These are phyloP conservation scores for Phytophthora agathidicida DNA, from an alignment of 352 stramenopile genomes.

Conservation along the genomic window DNA sequence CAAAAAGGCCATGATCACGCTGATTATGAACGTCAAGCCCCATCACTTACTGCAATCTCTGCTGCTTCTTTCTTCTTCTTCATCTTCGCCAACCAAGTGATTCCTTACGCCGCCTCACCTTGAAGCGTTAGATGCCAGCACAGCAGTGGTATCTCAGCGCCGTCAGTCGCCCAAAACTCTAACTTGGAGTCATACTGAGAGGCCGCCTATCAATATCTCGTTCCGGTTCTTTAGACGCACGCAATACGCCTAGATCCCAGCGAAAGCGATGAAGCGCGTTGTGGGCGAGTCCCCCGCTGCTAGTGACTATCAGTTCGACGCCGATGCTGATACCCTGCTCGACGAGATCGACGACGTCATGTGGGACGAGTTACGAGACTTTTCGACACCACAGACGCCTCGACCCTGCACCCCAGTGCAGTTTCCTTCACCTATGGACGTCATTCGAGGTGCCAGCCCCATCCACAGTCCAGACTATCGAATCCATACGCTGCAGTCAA, in stretches of 20 bases:
- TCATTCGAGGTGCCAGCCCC: slow-evolving; percentile 20
- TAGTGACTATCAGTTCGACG: background rate
- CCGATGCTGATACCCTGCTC: slow-evolving; percentile 8
- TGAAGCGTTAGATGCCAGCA: no score
- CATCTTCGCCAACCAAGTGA: no score
- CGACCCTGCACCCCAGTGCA: background rate
- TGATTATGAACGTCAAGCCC: slow-evolving; percentile 5
- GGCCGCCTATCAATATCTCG: slow-evolving; percentile 19
- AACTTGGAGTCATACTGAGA: no score
- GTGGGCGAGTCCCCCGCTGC: background rate
- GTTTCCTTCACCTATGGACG: slow-evolving; percentile 4
- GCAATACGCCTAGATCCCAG: no score
- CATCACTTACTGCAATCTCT: no score
- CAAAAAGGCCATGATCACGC: background rate
- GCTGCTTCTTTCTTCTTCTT: no score
- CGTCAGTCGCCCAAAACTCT: no score
- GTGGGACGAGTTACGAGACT: slow-evolving; percentile 20
- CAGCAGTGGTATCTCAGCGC: no score
- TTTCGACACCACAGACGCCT: slow-evolving; percentile 1
- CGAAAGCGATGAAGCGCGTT: slow-evolving; percentile 17
- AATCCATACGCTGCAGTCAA: slow-evolving; percentile 10
- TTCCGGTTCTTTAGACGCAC: background rate
- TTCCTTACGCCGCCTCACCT: no score
- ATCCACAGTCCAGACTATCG: slow-evolving; percentile 8
- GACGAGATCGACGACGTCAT: slow-evolving; percentile 22